Evolutionary conservation across 2,329 filamentous ascomycete species (phyloP), one percentile per base, ranked within the genome.

Genomic region (Fusarium robinianum): DNA sequence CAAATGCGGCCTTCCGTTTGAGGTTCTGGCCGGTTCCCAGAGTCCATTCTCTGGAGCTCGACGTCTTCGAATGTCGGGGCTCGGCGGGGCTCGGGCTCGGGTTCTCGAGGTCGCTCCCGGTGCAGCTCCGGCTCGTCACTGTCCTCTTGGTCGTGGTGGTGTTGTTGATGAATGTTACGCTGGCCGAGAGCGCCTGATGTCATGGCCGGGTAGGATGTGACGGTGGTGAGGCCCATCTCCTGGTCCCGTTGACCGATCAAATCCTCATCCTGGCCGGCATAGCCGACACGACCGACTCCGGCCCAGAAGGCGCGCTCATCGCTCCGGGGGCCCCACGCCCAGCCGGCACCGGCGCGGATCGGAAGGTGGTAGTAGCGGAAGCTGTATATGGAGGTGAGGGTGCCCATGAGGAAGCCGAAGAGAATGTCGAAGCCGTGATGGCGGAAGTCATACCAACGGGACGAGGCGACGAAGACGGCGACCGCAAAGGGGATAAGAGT

Each of bases 361-460:
- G 90, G 89, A 8, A 94, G 72, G 63, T 96, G 90, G 64, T 96
- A 96, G 72, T 85, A 89, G 16, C 87, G 78, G 72, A 96, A 96
- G 3, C 84, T 80, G 57, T 92, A 83, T 64, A 84, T 84, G 14
- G 88, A 80, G 24, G 80, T 80, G 30, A 83, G 69, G 10, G 85
- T 77, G 7, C 92, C 92, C 50, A 96, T 86, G 9, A 87, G 55
- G 41, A 85, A 87, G n/a, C 92, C 92, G 51, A 87, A 89, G 3
- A 96, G 70, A 54, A 96, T 88, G 55, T 97, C 92, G 65, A 96
- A 92, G n/a, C 85, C 90, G 65, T 92, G 88, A 67, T 97, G 92
- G 25, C 88, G 83, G 71, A 85, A 95, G 67, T 96, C 85, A 47
- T 85, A 90, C 79, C 86, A 97, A 8, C 92, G 86, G 2, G 89